Evolutionary conservation across 2,329 filamentous ascomycete species (phyloP).

Genomic region (Aspergillus costaricaensis): DNA sequence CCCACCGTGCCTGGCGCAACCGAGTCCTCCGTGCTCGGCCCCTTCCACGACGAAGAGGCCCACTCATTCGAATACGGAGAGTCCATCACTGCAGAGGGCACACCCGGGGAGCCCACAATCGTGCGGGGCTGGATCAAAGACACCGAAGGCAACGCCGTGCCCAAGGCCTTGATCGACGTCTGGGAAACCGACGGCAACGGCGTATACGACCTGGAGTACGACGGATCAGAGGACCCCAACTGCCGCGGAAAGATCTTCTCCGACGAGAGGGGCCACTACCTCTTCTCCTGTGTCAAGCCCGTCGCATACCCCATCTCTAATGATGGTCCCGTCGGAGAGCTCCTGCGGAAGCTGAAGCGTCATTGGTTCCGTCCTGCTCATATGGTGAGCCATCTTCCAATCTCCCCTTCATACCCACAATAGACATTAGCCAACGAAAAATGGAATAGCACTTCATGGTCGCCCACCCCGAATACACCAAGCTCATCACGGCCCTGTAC

Average conservation of each 20-base stretch:
- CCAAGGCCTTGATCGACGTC: conserved; percentile 24
- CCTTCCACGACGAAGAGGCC: conserved; percentile 25
- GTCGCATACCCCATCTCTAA: conserved; percentile 31
- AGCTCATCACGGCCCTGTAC: conserved; percentile 27
- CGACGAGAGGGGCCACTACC: conserved; percentile 25
- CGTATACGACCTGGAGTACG: conserved; percentile 32
- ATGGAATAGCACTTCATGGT: background rate
- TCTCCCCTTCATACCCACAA: background rate
- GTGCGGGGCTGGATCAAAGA: conserved; percentile 24
- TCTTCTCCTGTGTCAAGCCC: conserved; percentile 28
- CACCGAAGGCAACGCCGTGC: conserved; percentile 22
- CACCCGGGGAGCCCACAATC: conserved; percentile 7
- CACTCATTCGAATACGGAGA: conserved; percentile 6
- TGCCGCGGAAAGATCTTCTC: conserved; percentile 26
- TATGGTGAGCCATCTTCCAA: conserved; percentile 12
- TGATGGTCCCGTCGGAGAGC: conserved; percentile 26
- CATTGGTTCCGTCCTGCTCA: conserved; percentile 29
- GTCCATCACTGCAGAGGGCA: conserved; percentile 1
- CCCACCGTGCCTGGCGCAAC: conserved; percentile 23
- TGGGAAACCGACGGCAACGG: conserved; percentile 33
- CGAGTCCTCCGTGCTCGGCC: conserved; percentile 32
- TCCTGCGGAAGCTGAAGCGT: conserved; percentile 23
- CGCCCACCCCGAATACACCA: conserved; percentile 9
- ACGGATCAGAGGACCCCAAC: conserved; percentile 24
- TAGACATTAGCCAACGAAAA: background rate